Conservation (phyloP, 345 rosid species). For the Lepidium aucheri region DNA sequence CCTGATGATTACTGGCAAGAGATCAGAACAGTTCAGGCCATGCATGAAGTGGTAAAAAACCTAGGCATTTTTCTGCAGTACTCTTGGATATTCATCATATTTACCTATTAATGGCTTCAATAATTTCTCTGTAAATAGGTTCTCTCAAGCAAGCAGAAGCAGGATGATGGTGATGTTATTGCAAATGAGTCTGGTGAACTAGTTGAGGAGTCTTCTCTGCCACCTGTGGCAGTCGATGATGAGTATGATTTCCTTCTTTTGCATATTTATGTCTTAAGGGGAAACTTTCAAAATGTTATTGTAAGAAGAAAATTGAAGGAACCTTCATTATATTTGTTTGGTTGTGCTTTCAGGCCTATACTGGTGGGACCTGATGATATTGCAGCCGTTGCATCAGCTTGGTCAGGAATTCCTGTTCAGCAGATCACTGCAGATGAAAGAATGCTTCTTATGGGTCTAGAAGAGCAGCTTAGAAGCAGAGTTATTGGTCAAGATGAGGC, state of each 20-base stretch:
- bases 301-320: neutral
- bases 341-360: slow-evolving; percentile 48
- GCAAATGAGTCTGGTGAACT: slow-evolving; percentile 39
- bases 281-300: neutral
- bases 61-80: neutral
- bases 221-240: slow-evolving; percentile 41
- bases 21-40: slow-evolving; percentile 88
- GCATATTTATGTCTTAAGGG: neutral
- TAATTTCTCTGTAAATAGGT: slow-evolving; percentile 39
- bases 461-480: slow-evolving; percentile 66
- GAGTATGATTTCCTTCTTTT: slow-evolving; percentile 44
- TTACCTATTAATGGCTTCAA: neutral
- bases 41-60: slow-evolving; percentile 84
- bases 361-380: slow-evolving; percentile 89
- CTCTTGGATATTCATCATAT: neutral
- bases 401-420: slow-evolving; percentile 98
- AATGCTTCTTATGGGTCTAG: slow-evolving; percentile 62
- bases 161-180: slow-evolving; percentile 34
- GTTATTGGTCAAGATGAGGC: slow-evolving; percentile 98
- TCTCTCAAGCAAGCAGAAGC: slow-evolving; percentile 43
- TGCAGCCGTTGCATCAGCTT: slow-evolving; percentile 84
- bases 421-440: slow-evolving; percentile 95
- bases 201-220: slow-evolving; percentile 41
- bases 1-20: slow-evolving; percentile 98
- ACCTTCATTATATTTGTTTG: slow-evolving; percentile 11